These are phyloP conservation scores for Symbiodinium pilosum DNA, from an alignment of 73 alveolate species.

Conservation along the genomic window DNA sequence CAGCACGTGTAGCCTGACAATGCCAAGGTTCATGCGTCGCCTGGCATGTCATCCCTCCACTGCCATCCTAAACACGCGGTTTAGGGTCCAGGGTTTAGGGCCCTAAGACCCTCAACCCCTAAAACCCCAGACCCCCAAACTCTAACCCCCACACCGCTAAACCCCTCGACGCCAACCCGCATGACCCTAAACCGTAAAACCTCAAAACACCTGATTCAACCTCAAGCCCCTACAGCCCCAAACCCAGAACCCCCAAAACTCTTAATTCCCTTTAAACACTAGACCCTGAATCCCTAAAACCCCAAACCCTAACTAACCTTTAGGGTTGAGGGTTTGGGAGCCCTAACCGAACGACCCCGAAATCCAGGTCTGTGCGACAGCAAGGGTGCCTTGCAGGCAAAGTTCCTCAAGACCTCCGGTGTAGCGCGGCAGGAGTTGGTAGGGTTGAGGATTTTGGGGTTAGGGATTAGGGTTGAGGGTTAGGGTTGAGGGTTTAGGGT, in stretches of 20 bases:
- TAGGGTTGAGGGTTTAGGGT: too few species aligned
- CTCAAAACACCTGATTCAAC: too few species aligned
- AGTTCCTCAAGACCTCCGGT: slow-evolving; percentile 76
- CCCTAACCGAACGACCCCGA: not conserved
- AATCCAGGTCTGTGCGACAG: slow-evolving; percentile 45
- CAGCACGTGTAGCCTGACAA: too few species aligned
- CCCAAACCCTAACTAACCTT: not conserved
- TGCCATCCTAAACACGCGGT: too few species aligned
- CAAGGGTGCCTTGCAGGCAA: slow-evolving; percentile 82
- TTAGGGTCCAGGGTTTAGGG: too few species aligned
- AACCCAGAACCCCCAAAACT: not conserved
- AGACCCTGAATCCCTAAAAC: not conserved
- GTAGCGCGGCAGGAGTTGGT: not conserved
- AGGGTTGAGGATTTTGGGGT: not conserved
- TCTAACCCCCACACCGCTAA: not conserved
- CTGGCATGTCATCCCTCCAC: too few species aligned
- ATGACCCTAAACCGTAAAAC: not conserved
- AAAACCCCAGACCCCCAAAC: not conserved
- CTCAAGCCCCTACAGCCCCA: not conserved
- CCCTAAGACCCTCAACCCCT: not conserved
- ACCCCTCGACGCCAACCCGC: not conserved
- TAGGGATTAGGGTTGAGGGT: not conserved
- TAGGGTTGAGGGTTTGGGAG: too few species aligned
- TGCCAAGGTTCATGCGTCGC: too few species aligned
- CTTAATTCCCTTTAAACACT: not conserved